Conservation (phyloP, 2,329 filamentous ascomycete species). For the Diaporthe citrichinensis region DNA sequence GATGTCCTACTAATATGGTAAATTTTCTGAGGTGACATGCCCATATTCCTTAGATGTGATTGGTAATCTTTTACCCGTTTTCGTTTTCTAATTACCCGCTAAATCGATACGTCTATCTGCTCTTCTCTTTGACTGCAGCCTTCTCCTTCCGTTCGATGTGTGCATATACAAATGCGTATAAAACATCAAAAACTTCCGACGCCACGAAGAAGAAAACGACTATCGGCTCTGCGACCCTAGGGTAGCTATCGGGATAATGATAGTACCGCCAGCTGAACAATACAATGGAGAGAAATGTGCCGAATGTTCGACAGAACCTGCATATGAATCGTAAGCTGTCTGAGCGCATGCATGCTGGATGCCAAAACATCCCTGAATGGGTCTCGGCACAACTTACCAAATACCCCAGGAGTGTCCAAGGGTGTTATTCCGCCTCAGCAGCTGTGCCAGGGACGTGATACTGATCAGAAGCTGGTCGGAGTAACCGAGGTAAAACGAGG, state of each 20-base stretch:
- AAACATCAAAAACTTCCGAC: slow-evolving; percentile 17
- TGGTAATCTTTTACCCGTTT: neutral
- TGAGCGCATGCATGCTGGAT: neutral
- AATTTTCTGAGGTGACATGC: neutral
- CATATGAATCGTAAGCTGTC: neutral
- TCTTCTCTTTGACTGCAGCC: neutral
- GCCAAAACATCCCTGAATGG: neutral
- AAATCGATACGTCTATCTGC: neutral
- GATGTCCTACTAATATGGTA: neutral
- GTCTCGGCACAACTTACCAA: slow-evolving; percentile 33
- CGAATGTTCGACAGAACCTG: slow-evolving; percentile 30
- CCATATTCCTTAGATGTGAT: neutral
- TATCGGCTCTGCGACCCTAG: slow-evolving; percentile 33
- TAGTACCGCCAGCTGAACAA: slow-evolving; percentile 36
- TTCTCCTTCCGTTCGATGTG: neutral
- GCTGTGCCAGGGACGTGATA: slow-evolving; percentile 34
- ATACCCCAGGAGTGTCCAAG: slow-evolving; percentile 38
- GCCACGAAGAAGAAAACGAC: slow-evolving; percentile 26
- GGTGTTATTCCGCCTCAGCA: slow-evolving; percentile 37
- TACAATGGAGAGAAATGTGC: slow-evolving; percentile 24
- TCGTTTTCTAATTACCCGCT: neutral
- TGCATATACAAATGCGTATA: slow-evolving; percentile 33
- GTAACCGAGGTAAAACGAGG: slow-evolving; percentile 26
- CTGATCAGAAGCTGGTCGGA: slow-evolving; percentile 28
- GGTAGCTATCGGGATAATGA: slow-evolving; percentile 36